phyloP scores from a whole-genome alignment of 805 yeast species.

The Spathaspora hagerdaliae region DNA sequence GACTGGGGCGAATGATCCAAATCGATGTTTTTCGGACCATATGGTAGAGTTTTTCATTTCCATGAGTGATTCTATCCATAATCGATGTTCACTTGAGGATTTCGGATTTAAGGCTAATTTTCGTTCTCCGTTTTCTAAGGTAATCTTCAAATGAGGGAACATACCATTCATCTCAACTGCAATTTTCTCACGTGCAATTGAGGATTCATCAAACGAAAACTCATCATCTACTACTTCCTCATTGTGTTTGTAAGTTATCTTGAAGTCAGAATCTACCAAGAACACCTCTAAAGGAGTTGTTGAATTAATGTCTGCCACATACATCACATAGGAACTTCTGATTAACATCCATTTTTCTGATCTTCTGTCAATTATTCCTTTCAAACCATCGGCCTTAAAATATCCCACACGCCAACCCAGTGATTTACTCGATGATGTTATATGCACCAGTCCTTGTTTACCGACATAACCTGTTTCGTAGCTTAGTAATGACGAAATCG shows the following conservation, averaged over 20 bases:
- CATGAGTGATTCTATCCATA: constrained; percentile 74
- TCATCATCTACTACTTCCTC: constrained; percentile 21
- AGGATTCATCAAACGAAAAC: constrained; percentile 44
- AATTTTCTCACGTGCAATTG: constrained; percentile 20
- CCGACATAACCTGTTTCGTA: constrained; percentile 81
- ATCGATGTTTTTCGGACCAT: constrained; percentile 68
- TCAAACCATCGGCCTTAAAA: constrained; percentile 69
- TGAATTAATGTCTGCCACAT: constrained; percentile 80
- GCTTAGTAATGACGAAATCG: constrained; percentile 76
- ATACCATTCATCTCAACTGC: constrained; percentile 39
- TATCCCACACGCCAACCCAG: constrained; percentile 98
- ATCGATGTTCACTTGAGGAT: constrained; percentile 57
- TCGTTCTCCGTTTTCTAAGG: constrained; percentile 72
- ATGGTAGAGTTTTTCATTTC: constrained; percentile 62
- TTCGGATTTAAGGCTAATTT: constrained; percentile 68
- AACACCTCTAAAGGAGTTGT: constrained; percentile 91
- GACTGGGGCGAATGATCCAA: constrained; percentile 90
- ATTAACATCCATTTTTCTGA: constrained; percentile 90
- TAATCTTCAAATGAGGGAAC: constrained; percentile 49
- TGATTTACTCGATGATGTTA: constrained; percentile 76
- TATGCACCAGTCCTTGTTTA: constrained; percentile 81
- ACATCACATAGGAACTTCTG: constrained; percentile 77
- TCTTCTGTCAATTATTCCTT: constrained; percentile 86
- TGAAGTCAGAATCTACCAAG: constrained; percentile 75
- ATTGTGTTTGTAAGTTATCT: constrained; percentile 47